Base-by-base conservation (phyloP, 2,329 filamentous ascomycete genomes). In the Orbilia oligospora region DNA sequence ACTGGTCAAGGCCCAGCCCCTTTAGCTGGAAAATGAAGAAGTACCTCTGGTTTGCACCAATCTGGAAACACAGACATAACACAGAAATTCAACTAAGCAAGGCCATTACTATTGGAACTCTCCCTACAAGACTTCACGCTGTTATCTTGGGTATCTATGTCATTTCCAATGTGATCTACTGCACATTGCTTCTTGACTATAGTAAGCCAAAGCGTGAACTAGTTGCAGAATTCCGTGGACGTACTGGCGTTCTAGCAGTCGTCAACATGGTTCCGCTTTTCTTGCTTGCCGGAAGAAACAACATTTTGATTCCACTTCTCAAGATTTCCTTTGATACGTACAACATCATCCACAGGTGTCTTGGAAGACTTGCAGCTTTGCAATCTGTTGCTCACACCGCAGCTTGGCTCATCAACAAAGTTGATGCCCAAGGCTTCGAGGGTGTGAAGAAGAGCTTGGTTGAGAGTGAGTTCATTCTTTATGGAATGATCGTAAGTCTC, bases 321-420 rank as follows among this genome's bases (percentile, higher is more conserved):
- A 90, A 91, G 82, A 91, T 98, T 84, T 95, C 93, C 84, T 99
- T 97, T 85, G 96, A 98, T 84, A 97, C 94, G 0, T 98, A 97
- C 88, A 98, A 98, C 84, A 90, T 96, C 8, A 86, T 96, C 64
- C 93, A 97, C 84, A 89, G 93, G 80, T 97, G 93, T 92, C 89
- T 93, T 79, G 93, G 92, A 30, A 89, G 93, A 27, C 89, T 94
- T 51, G 88, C 92, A 48, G 89, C 93, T 24, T 72, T 91, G 1
- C 90, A 95, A 83, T 85, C 88, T n/a, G 81, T 93, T 58, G 87
- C 91, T 14, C 93, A 97, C 84, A 91, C 90, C 1, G 82, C 89
- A 44, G 89, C 89, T 51, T 97, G 94, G 92, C 86, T 90, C 22
- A 88, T 92, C 81, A 93, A 94, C 72, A 91, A 90, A 80, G 87